phyloP scores from a whole-genome alignment of 2,329 filamentous ascomycete genomes.

The Diplodia mutila region DNA sequence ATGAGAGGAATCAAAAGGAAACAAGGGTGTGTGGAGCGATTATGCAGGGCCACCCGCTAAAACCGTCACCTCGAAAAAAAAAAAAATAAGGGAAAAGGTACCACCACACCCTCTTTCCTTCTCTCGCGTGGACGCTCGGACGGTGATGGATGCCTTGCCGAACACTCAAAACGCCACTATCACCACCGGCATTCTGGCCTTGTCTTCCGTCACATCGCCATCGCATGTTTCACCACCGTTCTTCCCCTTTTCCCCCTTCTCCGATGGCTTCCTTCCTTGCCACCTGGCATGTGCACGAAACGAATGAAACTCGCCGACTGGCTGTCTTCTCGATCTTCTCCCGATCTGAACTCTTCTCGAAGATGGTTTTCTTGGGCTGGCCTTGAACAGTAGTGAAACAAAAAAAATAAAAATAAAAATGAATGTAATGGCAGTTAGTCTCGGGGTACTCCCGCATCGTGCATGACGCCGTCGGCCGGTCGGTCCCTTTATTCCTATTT shows the following conservation, averaged over 20 bases:
- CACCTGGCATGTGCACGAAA: background rate
- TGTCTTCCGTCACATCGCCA: background rate
- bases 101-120: background rate
- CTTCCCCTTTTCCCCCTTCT: background rate
- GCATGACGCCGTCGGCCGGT: background rate
- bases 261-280: background rate
- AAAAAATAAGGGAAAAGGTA: background rate
- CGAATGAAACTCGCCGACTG: background rate
- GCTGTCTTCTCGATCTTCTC: background rate
- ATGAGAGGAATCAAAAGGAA: background rate
- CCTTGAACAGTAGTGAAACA: background rate
- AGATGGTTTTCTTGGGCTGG: background rate
- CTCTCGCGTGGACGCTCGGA: slow-evolving; percentile 13
- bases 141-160: background rate
- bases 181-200: slow-evolving; percentile 10
- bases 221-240: background rate
- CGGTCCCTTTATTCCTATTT: slow-evolving; percentile 6
- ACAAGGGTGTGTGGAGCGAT: background rate
- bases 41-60: background rate
- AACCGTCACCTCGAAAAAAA: background rate
- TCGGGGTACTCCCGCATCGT: slow-evolving; percentile 1
- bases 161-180: background rate
- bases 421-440: background rate
- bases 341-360: background rate
- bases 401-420: background rate